Evolutionary conservation across 1,284 basidiomycete genomes (phyloP), one percentile per base, ranked within the genome.

Genomic region (Vanrija humicola): DNA sequence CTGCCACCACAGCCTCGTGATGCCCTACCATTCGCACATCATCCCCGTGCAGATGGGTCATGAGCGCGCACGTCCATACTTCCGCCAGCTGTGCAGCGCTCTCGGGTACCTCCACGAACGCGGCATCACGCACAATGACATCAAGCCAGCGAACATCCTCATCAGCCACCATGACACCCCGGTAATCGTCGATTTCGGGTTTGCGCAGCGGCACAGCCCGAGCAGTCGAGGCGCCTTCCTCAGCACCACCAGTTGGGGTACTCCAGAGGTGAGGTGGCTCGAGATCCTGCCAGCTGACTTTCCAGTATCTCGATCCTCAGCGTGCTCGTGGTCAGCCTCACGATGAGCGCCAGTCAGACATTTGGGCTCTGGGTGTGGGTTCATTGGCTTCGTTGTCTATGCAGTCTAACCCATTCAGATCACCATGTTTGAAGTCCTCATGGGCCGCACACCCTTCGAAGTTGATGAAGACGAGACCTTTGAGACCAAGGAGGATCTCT

Each of bases 91-190:
- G 8, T 82, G 91, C n/a, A 89, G 87, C 7, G 92, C 86, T 3
- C 82, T 94, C n/a, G 85, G 87, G 52, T 94, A 91, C 69, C 82
- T 94, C 7, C 91, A 96, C 76, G 83, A 82, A 58, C 85, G 86
- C 45, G 89, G 90, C 29, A 86, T 96, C 46, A 90, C 91, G 0
- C 92, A 96, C 73, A 95, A 95, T 69, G 92, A 96, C 69, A 93
- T 96, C 80, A 96, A 96, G 86, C 91, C 90, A 5, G 89, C 90
- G 14, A 95, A 95, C 68, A 89, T 95, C 58, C 81, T 95, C 4
- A 79, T 95, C 43, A 88, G 87, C 3, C 76, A 79, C 56, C 80
- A 84, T 64, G 84, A 85, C 61, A 77, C 88, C 0, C 90, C 91
- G 0, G 87, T 93, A 2, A 82, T 94, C 5, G 87, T 94, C 28